Evolutionary conservation across 352 stramenopile species (phyloP), one percentile per base, ranked within the genome.

Genomic region (Bremia lactucae): DNA sequence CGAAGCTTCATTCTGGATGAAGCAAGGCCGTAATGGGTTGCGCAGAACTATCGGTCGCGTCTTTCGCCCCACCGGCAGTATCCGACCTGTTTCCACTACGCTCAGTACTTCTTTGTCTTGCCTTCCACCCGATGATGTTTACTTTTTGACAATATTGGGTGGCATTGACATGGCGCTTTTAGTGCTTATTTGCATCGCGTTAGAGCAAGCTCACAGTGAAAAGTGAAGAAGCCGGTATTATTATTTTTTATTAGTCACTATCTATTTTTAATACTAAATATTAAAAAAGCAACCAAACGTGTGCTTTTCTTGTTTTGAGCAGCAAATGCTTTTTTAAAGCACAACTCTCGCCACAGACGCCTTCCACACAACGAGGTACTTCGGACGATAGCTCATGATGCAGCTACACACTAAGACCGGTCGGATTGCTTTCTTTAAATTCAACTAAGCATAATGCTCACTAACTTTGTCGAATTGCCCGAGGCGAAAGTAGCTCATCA

Each of bases 121-220:
- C 14, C 42, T 29, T 9, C 37, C 62, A 21, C 29, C 55, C 11
- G 45, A 64, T 18, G 58, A 63, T 24, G 47, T 60, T 4, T 72
- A 68, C 21, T 62, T 59, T 16, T 43, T 72, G 24, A 54, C 50
- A 31, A 52, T 72, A 19, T 57, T 56, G 31, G 49, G 48, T 8
- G 59, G 59, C 11, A 43, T 70, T 2, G 63, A 73, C 23, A 68
- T 68, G 55, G 37, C 55, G n/a, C 49, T 73, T 15, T 63, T 70
- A 28, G 46, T 73, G 31, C 52, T 73, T 11, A 55, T 73, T 31
- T 68, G 63, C 33, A 58, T 70, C 28, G 55, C 63, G n/a, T 41
- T 70, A 11, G 59, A 73, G 21, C 57, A 62, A 31, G 53, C 57
- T 15, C 28, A 62, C 7, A 46, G 13, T 24, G 56, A 67, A 10